phyloP scores from a whole-genome alignment of 495 filamentous ascomycete species.

The Umbilicaria muhlenbergii region DNA sequence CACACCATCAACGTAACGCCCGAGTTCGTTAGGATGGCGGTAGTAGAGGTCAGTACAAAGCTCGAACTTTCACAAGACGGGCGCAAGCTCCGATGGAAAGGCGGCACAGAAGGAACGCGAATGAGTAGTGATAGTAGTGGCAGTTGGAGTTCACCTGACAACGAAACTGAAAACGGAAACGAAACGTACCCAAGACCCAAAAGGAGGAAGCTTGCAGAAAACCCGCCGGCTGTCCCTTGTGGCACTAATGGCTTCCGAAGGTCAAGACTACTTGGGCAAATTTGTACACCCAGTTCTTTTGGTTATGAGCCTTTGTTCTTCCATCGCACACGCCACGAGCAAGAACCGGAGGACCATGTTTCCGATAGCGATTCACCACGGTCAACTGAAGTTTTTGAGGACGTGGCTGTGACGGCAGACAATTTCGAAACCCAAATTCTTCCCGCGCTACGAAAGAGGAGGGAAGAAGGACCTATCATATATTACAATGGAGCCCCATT shows the following conservation, averaged over 20 bases:
- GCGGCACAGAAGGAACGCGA: constrained; percentile 40
- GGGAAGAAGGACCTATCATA: constrained; percentile 56
- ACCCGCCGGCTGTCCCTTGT: constrained; percentile 14
- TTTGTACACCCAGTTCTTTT: constrained; percentile 23
- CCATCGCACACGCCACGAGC: constrained; percentile 14
- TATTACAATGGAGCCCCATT: constrained; percentile 64
- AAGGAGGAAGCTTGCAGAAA: constrained; percentile 14
- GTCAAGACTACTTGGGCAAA: constrained; percentile 4
- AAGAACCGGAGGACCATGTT: constrained; percentile 24
- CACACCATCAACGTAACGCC: constrained; percentile 39
- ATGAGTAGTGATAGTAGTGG: constrained; percentile 39
- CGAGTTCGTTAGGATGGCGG: constrained; percentile 52
- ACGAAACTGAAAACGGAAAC: background rate
- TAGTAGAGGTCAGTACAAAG: constrained; percentile 46
- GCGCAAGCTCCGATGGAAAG: constrained; percentile 57
- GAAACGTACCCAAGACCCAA: background rate
- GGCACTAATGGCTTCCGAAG: constrained; percentile 14
- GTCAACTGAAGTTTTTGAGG: constrained; percentile 4
- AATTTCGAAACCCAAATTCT: constrained; percentile 17
- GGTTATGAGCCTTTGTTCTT: constrained; percentile 51
- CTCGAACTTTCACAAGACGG: constrained; percentile 63
- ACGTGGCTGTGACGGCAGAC: constrained; percentile 17
- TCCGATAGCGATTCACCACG: constrained; percentile 22
- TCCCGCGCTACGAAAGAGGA: constrained; percentile 25
- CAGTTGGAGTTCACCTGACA: constrained; percentile 16